Conservation (phyloP, 495 filamentous ascomycete species). For the Chaetomium tenue region DNA sequence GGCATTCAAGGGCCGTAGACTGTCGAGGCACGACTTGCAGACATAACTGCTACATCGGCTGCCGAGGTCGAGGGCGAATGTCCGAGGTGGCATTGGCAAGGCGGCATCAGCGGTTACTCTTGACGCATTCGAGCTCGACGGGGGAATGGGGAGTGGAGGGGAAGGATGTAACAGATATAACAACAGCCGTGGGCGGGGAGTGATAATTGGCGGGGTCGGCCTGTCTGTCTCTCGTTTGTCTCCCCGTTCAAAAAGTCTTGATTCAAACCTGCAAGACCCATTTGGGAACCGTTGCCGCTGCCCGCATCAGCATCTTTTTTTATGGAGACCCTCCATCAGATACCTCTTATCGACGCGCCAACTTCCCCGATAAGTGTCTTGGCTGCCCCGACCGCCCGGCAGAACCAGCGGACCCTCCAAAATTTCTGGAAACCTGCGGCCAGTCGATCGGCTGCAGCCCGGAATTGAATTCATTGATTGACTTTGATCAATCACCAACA, state of each 20-base stretch:
- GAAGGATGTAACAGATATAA: not conserved
- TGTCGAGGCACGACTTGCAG: conserved; percentile 37
- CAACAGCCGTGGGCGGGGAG: not conserved
- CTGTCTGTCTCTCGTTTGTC: not conserved
- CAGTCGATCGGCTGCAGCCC: not conserved
- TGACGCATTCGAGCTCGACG: not conserved
- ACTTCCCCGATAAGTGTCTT: conserved; percentile 23
- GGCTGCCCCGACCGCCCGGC: conserved; percentile 31
- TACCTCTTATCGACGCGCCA: conserved; percentile 31
- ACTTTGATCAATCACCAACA: not conserved
- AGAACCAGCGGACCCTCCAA: conserved; percentile 34
- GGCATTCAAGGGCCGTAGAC: conserved; percentile 24
- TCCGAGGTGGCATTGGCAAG: conserved; percentile 34
- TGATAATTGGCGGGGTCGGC: not conserved
- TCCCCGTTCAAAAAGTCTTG: not conserved
- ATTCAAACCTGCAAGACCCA: not conserved
- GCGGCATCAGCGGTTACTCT: not conserved
- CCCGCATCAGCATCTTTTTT: conserved; percentile 22
- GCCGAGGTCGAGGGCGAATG: conserved; percentile 29
- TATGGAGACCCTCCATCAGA: conserved; percentile 17
- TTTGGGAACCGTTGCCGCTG: not conserved
- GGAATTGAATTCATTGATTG: conserved; percentile 1
- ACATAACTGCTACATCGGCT: conserved; percentile 35
- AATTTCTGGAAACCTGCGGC: conserved; percentile 30
- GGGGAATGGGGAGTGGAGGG: not conserved